phyloP scores from a whole-genome alignment of 1,284 basidiomycete genomes.

The Boletus semigastroideus region DNA sequence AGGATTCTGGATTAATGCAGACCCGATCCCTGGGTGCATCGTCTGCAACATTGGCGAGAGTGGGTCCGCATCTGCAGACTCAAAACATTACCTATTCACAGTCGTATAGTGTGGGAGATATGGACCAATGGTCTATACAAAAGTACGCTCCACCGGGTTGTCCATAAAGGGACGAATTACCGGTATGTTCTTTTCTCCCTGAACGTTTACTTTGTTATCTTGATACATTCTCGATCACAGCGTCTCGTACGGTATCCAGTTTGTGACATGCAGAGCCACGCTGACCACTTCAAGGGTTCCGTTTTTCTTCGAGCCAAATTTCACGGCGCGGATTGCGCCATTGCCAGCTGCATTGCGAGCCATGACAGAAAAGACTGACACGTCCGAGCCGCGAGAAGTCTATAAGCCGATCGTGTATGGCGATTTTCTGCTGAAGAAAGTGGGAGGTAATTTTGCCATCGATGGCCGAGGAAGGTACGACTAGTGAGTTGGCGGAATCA shows the following conservation, averaged over 20 bases:
- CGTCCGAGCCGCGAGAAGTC: conserved; percentile 15
- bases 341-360: conserved; percentile 54
- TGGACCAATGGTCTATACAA: conserved; percentile 82
- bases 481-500: conserved; percentile 18
- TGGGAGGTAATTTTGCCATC: conserved; percentile 62
- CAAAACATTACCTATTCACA: conserved; percentile 1
- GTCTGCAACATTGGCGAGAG: conserved; percentile 87
- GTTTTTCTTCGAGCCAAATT: conserved; percentile 87
- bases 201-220: background rate
- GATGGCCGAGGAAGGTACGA: conserved; percentile 44
- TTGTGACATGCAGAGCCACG: background rate
- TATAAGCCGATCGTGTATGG: conserved; percentile 67
- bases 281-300: conserved; percentile 52
- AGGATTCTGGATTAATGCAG: conserved; percentile 76
- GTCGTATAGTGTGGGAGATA: conserved; percentile 75
- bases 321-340: conserved; percentile 62
- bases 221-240: conserved; percentile 32
- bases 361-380: conserved; percentile 17
- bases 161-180: conserved; percentile 71
- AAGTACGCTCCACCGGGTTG: conserved; percentile 75
- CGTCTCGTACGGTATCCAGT: conserved; percentile 45
- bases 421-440: conserved; percentile 71
- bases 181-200: conserved; percentile 42
- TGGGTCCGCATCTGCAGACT: conserved; percentile 36
- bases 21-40: conserved; percentile 75